Evolutionary conservation across 176 grass and related monocot species (phyloP).

Genomic region (Paspalum notatum): DNA sequence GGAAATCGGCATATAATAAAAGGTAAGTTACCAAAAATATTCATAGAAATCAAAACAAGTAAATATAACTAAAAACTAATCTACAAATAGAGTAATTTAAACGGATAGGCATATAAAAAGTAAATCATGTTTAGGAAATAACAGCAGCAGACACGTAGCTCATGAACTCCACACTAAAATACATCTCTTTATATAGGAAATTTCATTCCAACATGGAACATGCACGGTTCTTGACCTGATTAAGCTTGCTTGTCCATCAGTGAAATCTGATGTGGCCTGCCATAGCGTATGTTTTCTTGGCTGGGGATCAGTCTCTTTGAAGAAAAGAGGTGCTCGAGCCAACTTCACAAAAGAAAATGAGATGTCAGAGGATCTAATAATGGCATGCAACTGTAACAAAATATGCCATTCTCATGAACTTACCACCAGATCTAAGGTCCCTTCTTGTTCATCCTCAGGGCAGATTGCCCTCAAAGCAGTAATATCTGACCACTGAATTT

Average conservation of each 20-base stretch:
- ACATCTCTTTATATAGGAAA: neutral
- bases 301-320: slow-evolving; percentile 78
- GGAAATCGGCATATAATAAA: neutral
- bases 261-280: slow-evolving; percentile 80
- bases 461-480: slow-evolving; percentile 60
- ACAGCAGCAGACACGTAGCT: neutral
- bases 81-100: neutral
- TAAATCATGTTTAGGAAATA: neutral
- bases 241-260: slow-evolving; percentile 65
- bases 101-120: neutral
- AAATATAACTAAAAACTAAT: neutral
- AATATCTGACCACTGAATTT: slow-evolving; percentile 84
- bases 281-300: slow-evolving; percentile 92
- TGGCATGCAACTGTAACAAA: slow-evolving; percentile 1
- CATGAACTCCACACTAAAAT: neutral
- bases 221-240: slow-evolving; percentile 49
- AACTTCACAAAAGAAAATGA: slow-evolving; percentile 57
- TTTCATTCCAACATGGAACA: neutral
- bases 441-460: slow-evolving; percentile 58
- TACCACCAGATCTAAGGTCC: slow-evolving; percentile 69
- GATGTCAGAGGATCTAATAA: slow-evolving; percentile 21
- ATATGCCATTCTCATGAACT: slow-evolving; percentile 16
- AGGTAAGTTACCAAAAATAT: neutral
- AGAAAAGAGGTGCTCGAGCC: slow-evolving; percentile 72
- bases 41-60: slow-evolving; percentile 10